Conservation (phyloP, 176 grass and related monocot genomes). For the maize (Zea mays) region Zm-B73-REFERENCE-NAM-5.0 NC_050098.1:4505001-4505500, state of each 20-base stretch:
- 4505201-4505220: background rate
- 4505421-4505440: background rate
- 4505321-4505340: background rate
- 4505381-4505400: background rate
- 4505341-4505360: background rate
- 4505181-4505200: background rate
- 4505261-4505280: background rate
- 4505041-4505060: background rate
- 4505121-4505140: background rate
- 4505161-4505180: conserved; percentile 2
- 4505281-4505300: background rate
- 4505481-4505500: background rate
- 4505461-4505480: background rate
- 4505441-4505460: background rate
- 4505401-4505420: background rate
- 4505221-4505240: background rate
- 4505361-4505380: background rate
- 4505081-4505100: background rate
- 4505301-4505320: background rate
- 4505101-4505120: background rate
- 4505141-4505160: background rate
- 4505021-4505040: background rate
- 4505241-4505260: conserved; percentile 6
- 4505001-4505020: background rate
- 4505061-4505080: background rate